These are phyloP conservation scores for Cryphonectria japonica DNA, from an alignment of 2,329 filamentous ascomycete species.

Conservation along the genomic window DNA sequence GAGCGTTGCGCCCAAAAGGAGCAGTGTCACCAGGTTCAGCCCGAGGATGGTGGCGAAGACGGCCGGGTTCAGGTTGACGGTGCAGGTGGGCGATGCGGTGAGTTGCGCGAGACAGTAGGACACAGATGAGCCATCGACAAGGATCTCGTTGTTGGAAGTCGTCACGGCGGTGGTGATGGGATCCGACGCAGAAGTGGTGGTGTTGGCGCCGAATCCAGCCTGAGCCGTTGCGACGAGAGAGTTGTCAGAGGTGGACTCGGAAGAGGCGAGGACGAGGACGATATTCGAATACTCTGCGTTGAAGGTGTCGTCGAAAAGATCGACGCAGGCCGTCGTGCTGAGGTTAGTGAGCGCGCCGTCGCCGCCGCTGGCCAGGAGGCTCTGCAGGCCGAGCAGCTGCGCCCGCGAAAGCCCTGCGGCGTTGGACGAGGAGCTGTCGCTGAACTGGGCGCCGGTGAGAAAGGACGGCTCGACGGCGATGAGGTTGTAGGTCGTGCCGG, in stretches of 20 bases:
- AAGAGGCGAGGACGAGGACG: slow-evolving; percentile 39
- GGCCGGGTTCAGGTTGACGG: slow-evolving; percentile 47
- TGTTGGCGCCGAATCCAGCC: slow-evolving; percentile 14
- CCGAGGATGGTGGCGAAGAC: slow-evolving; percentile 49
- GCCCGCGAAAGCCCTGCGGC: slow-evolving; percentile 39
- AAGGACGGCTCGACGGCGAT: slow-evolving; percentile 44
- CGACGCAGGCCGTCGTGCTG: slow-evolving; percentile 38
- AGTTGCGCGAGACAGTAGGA: slow-evolving; percentile 41
- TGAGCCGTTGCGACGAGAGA: slow-evolving; percentile 41
- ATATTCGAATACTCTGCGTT: slow-evolving; percentile 40
- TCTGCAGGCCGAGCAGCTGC: slow-evolving; percentile 43
- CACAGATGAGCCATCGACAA: slow-evolving; percentile 35
- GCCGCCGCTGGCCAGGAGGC: slow-evolving; percentile 36
- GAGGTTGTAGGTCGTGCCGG: slow-evolving; percentile 39
- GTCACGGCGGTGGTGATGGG: slow-evolving; percentile 8
- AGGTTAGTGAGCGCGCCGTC: slow-evolving; percentile 38
- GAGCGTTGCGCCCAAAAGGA: slow-evolving; percentile 39
- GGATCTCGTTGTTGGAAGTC: slow-evolving; percentile 19
- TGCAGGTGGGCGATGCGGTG: slow-evolving; percentile 38
- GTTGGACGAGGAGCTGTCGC: slow-evolving; percentile 41
- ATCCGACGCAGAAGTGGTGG: slow-evolving; percentile 6
- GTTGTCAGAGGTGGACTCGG: slow-evolving; percentile 37
- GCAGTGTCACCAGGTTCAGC: slow-evolving; percentile 45
- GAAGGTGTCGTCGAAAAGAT: slow-evolving; percentile 39
- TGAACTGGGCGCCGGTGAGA: slow-evolving; percentile 43